phyloP scores from a whole-genome alignment of 202 grass and related monocot species.

The Setaria italica region DNA sequence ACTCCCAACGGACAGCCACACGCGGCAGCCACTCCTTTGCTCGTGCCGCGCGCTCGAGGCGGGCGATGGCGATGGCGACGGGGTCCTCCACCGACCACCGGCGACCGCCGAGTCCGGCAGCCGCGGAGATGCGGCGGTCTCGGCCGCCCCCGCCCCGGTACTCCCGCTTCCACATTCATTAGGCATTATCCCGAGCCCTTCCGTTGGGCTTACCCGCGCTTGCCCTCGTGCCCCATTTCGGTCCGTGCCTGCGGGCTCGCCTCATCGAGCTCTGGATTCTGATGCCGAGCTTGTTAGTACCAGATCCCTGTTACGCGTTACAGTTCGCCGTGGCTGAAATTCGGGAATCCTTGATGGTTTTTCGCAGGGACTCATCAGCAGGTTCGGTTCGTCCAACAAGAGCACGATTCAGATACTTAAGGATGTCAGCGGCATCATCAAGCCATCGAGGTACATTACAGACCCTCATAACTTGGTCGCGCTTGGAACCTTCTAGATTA shows the following conservation, averaged over 20 bases:
- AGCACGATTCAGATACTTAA: slow-evolving; percentile 67
- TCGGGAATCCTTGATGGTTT: not conserved
- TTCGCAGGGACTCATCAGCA: slow-evolving; percentile 62
- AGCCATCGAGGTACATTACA: slow-evolving; percentile 61
- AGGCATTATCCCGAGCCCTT: not conserved
- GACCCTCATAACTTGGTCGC: not conserved
- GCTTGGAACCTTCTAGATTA: not conserved
- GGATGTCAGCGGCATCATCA: slow-evolving; percentile 75
- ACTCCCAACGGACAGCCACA: no score
- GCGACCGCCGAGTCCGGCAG: not conserved
- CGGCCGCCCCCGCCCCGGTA: not conserved
- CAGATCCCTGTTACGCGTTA: not conserved
- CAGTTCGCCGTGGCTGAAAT: not conserved
- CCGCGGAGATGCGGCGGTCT: not conserved
- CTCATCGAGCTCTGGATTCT: not conserved
- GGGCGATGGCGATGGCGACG: not conserved
- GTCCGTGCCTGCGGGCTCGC: not conserved
- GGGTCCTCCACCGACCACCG: not conserved
- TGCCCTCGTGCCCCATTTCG: not conserved
- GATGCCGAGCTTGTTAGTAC: not conserved
- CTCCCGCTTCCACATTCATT: not conserved
- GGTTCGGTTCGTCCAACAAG: slow-evolving; percentile 60
- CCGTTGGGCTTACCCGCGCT: not conserved
- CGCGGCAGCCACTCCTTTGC: not conserved
- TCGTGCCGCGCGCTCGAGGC: not conserved